These are phyloP conservation scores for Boletus sensibilis DNA, from an alignment of 768 basidiomycete species.

Conservation along the genomic window DNA sequence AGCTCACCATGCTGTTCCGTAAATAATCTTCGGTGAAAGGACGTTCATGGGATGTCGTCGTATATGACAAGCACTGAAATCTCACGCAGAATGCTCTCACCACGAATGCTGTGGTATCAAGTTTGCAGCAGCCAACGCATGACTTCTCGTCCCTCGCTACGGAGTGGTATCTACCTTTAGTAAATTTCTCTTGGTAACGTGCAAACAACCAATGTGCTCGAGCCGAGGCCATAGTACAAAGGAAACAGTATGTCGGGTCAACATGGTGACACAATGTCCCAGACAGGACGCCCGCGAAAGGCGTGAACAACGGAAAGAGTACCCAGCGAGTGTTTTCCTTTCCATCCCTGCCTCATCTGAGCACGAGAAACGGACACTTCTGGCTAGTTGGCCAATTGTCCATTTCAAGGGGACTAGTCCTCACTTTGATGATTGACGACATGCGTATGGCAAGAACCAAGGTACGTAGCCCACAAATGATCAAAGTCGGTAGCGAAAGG, in stretches of 20 bases:
- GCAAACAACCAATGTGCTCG: not conserved
- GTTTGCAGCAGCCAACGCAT: not conserved
- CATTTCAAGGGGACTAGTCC: not conserved
- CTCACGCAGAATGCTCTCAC: slow-evolving; percentile 14
- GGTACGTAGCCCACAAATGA: not conserved
- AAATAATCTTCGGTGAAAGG: slow-evolving; percentile 47
- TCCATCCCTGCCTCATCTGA: not conserved
- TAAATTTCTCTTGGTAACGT: not conserved
- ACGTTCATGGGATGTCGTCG: slow-evolving; percentile 26
- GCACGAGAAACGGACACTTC: not conserved
- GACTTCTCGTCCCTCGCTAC: not conserved
- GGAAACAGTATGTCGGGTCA: too few relatives aligned
- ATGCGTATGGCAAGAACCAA: not conserved
- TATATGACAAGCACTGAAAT: slow-evolving; percentile 7
- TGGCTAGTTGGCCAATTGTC: not conserved
- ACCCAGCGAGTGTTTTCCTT: not conserved
- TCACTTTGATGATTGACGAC: not conserved
- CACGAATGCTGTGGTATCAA: not conserved
- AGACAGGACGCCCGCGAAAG: not conserved
- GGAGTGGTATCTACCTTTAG: not conserved
- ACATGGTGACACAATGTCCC: too few relatives aligned
- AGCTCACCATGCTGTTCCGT: slow-evolving; percentile 61
- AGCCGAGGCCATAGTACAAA: not conserved
- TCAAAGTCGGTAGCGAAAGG: not conserved
- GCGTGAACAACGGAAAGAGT: not conserved